phyloP scores from a whole-genome alignment of 2,329 filamentous ascomycete species.

The Cytospora leucostoma region DNA sequence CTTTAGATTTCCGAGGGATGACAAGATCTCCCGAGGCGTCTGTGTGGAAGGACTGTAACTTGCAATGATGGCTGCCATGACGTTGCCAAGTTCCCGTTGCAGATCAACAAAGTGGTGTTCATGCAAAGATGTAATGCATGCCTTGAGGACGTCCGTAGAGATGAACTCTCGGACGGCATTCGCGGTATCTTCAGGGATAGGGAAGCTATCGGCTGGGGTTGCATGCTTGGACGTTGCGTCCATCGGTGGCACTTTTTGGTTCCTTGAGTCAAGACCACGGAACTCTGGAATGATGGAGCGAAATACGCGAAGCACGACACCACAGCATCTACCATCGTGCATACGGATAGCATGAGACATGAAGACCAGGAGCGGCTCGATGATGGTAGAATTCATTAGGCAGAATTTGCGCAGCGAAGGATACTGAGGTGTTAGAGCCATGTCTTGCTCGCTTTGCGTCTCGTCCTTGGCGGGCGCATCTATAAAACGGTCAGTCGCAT shows the following conservation, averaged over 20 bases:
- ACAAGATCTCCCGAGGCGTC: constrained; percentile 74
- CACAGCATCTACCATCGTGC: constrained; percentile 85
- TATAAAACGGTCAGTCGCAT: constrained; percentile 17
- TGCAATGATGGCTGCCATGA: constrained; percentile 84
- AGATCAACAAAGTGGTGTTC: constrained; percentile 96
- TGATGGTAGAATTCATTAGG: constrained; percentile 72
- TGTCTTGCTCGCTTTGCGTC: constrained; percentile 13
- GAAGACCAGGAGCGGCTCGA: constrained; percentile 88
- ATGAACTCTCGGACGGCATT: constrained; percentile 85
- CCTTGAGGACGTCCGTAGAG: constrained; percentile 82
- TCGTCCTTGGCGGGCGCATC: constrained; percentile 15
- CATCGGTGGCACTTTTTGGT: constrained; percentile 30
- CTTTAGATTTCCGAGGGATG: constrained; percentile 76
- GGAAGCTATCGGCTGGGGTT: constrained; percentile 40
- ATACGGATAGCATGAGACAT: constrained; percentile 88
- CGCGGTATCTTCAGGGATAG: constrained; percentile 56
- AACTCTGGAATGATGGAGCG: constrained; percentile 84
- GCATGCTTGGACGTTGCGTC: constrained; percentile 32
- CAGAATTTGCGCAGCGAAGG: constrained; percentile 79
- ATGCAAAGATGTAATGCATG: constrained; percentile 86
- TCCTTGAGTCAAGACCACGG: constrained; percentile 22
- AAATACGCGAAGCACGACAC: constrained; percentile 82
- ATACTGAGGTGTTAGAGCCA: constrained; percentile 33
- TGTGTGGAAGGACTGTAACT: constrained; percentile 70
- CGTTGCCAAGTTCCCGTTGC: constrained; percentile 84